Base-by-base conservation (phyloP, 108 stramenopile species). In the Aurantiochytrium sp. region DNA sequence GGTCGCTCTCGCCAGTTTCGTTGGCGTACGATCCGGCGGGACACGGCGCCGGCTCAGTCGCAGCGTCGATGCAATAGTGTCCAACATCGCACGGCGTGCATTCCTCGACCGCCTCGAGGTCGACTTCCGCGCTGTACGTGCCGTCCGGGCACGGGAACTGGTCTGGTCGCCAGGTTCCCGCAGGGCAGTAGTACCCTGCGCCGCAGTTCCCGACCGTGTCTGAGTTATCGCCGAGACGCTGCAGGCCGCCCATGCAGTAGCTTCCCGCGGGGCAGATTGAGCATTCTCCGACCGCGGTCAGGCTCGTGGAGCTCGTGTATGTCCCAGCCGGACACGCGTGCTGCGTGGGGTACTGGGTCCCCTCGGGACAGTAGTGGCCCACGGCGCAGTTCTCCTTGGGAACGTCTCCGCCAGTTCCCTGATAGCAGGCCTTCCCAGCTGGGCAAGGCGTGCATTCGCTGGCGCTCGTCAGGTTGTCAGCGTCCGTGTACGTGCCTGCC, bases 341-440 rank as follows among this genome's bases (percentile, higher is more conserved):
- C 55, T 54, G 55, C 39, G 21, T 42, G 12, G 45, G 0, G 4
- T 37, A 30, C 6, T 0, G 32, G 17, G 42, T 52, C 30, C 55
- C 73, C 37, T 27, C 73, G n/a, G 87, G 87, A 85, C 93, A 93
- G 55, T 93, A 92, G 52, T 91, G 69, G n/a, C 93, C 93, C 3
- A 55, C 69, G 4, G 88, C 50, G 52, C 93, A 93, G 15, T 85
- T 65, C n/a, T 55, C 55, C 8, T 55, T 87, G 4, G 85, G 81
- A 34, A 81, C 87, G 59, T 50, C 37, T 5, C 91, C 91, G 8
- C 59, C 59, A 32, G 88, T 89, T 41, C 55, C 85, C 15, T n/a
- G 1, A 12, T 50, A 10, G 37, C 88, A 87, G 12, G 55, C 37
- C 55, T 55, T 68, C 31, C 90, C 89, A 6, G 88, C 54, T 0